Evolutionary conservation across 2,329 filamentous ascomycete species (phyloP), one percentile per base, ranked within the genome.

Genomic region (Daldinia sp.): DNA sequence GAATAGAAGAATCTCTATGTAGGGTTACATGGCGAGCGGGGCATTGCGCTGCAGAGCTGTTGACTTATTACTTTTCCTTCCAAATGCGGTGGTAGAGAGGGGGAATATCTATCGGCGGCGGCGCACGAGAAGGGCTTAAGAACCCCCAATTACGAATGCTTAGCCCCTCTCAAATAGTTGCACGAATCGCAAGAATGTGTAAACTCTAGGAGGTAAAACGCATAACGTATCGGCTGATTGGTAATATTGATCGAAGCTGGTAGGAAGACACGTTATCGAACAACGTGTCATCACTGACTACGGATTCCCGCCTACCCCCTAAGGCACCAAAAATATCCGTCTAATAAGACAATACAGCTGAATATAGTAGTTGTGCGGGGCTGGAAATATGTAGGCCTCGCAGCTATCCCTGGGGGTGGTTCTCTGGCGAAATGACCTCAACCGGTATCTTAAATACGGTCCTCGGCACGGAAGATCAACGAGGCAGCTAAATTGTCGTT

Each of bases 1-100:
- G 9, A 57, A 41, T 32, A 48, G 55, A 57, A 49, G 55, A 21
- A 58, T 49, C 13, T 35, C 34, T 11, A 50, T 19, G 47, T 60
- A 58, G 56, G 65, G 65, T 68, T 68, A 66, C 65, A 68, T 66
- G 51, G 62, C 32, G 57, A 59, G 65, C 59, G 65, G 65, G 63
- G 65, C 53, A 45, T 29, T 52, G 17, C 27, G 56, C 55, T 65
- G 56, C 65, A 66, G 50, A 63, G 47, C 37, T 52, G 19, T 63
- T 58, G 48, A 62, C 51, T 51, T 65, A 53, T 61, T 67, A 60
- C 64, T 29, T 58, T 58, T 54, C 57, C 61, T 63, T 58, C 57
- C 49, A 39, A 64, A 61, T 64, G 35, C 51, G 37, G 60, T 50
- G 51, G 50, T 63, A 51, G 49, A 56, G 63, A 58, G 55, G 61